These are phyloP conservation scores for Colletotrichum costaricense DNA, from an alignment of 2,329 filamentous ascomycete genomes.

Conservation along the genomic window DNA sequence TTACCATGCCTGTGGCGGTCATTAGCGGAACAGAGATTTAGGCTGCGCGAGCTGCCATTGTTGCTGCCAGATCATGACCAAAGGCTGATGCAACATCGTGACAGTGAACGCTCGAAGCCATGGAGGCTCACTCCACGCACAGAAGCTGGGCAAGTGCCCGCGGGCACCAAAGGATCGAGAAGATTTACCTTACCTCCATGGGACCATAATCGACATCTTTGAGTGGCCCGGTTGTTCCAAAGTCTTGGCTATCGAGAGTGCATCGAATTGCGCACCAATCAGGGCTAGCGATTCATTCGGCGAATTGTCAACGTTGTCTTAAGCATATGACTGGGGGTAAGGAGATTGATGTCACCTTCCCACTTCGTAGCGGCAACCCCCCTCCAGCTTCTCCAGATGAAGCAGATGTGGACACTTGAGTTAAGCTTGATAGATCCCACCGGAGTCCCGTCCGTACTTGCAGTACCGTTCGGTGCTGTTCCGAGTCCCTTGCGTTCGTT, in stretches of 20 bases:
- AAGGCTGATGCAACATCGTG: background rate
- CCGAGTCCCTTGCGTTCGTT: background rate
- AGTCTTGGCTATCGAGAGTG: background rate
- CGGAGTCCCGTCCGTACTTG: conserved; percentile 8
- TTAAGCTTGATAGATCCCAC: no score
- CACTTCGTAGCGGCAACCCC: background rate
- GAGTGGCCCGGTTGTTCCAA: background rate
- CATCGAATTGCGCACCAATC: conserved; percentile 10
- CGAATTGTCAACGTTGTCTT: no score
- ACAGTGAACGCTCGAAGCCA: background rate
- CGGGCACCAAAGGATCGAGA: no score
- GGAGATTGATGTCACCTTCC: conserved; percentile 13
- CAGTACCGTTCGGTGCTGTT: background rate
- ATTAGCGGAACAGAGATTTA: background rate
- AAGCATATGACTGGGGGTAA: no score
- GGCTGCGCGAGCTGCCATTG: background rate
- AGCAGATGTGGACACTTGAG: no score
- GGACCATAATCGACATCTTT: background rate
- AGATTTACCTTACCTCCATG: no score
- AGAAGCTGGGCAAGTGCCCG: no score
- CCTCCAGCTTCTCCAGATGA: no score
- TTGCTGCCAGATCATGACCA: background rate
- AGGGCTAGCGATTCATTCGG: background rate
- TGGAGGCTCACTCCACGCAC: no score
- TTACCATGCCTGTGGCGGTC: background rate